A percentile compares a stretch with the other conserved stretches of the same genome.
These are phyloP conservation scores for Cladosporium sp. DNA, from an alignment of 2,329 filamentous ascomycete genomes.

Conservation along the genomic window DNA sequence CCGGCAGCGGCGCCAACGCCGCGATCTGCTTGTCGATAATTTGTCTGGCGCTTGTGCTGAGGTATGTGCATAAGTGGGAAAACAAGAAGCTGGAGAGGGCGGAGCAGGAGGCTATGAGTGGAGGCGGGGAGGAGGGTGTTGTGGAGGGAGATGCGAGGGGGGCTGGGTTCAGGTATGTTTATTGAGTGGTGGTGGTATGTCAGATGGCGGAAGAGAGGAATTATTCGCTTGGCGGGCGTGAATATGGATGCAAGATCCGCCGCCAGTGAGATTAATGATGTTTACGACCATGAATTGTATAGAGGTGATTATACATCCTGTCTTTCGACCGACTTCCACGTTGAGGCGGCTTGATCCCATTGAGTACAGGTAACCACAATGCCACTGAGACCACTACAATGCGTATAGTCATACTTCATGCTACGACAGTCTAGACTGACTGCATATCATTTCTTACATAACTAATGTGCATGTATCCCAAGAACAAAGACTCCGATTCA, in stretches of 20 bases:
- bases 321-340: too few relatives aligned
- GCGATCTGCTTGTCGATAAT: constrained; percentile 41
- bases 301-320: too few relatives aligned
- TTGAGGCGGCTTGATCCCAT: too few relatives aligned
- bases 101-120: constrained; percentile 28
- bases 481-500: not conserved
- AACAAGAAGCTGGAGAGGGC: constrained; percentile 38
- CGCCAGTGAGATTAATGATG: not conserved
- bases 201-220: too few relatives aligned
- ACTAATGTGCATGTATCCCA: not conserved
- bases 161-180: constrained; percentile 44
- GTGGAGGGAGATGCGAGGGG: constrained; percentile 9
- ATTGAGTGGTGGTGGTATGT: not conserved
- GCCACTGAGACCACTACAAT: too few relatives aligned
- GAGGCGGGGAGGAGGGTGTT: constrained; percentile 1
- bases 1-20: constrained; percentile 42
- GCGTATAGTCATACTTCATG: too few relatives aligned
- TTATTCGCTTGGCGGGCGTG: not conserved
- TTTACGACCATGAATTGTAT: not conserved
- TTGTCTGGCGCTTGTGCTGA: constrained; percentile 38
- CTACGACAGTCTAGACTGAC: too few relatives aligned
- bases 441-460: too few relatives aligned
- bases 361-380: too few relatives aligned
- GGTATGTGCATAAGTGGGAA: constrained; percentile 39
- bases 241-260: not conserved